These are phyloP conservation scores for Chrysanthemum lavandulifolium DNA, from an alignment of 129 eudicot genomes.

Conservation along the genomic window DNA sequence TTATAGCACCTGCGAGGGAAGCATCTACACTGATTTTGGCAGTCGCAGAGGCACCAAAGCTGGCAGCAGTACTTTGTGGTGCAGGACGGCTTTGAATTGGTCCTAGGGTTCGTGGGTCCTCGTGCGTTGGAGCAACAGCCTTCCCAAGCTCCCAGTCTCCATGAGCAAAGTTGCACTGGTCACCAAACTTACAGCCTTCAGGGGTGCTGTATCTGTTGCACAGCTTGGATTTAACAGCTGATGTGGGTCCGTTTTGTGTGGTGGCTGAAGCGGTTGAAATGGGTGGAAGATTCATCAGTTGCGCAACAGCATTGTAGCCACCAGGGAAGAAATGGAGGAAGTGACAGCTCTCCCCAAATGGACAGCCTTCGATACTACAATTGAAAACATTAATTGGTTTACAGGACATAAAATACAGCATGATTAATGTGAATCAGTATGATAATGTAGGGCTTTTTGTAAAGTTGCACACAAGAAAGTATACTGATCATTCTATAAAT, in stretches of 20 bases:
- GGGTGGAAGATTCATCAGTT: conserved; percentile 69
- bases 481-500: no score
- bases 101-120: conserved; percentile 47
- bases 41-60: conserved; percentile 75
- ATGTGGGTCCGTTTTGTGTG: conserved; percentile 35
- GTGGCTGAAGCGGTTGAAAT: conserved; percentile 42
- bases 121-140: conserved; percentile 44
- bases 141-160: conserved; percentile 90
- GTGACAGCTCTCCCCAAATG: conserved; percentile 90
- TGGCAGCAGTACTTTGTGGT: conserved; percentile 42
- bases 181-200: conserved; percentile 90
- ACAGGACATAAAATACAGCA: background rate
- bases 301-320: conserved; percentile 88
- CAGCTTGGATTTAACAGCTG: conserved; percentile 53
- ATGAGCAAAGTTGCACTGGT: conserved; percentile 86
- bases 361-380: conserved; percentile 84
- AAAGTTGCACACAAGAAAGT: no score
- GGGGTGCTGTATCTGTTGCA: conserved; percentile 77
- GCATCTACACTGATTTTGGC: conserved; percentile 77
- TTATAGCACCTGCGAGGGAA: conserved; percentile 78
- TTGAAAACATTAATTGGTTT: background rate
- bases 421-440: no score
- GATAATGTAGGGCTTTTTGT: no score
- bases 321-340: conserved; percentile 90
- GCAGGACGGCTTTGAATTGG: conserved; percentile 29